Evolutionary conservation across 208 protist species (phyloP), one percentile per base, ranked within the genome.

Genomic region (Trypanosoma platydactyli): DNA sequence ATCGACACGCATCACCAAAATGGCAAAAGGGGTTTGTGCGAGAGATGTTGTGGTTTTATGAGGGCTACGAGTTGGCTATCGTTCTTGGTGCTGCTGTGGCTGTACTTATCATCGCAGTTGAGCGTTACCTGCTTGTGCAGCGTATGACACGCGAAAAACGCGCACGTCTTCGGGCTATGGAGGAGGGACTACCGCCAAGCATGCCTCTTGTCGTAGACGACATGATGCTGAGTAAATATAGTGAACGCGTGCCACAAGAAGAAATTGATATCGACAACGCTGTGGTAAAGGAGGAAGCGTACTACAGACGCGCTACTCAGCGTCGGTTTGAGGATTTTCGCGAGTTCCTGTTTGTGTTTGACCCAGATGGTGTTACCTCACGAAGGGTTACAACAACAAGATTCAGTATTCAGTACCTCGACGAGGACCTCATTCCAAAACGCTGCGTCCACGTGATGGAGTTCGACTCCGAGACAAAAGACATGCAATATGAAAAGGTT

Each of bases 291-390:
- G 70, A 81, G 35, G 77, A 86, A 57, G 80, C 78, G 0, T 64
- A 73, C 51, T 78, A 92, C 67, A 73, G 86, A 46, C 77, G 77
- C 29, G 80, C 73, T n/a, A 92, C 86, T 16, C 86, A 92, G 62
- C 71, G 82, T 25, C 80, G 77, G 29, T 92, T 89, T 51, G 77
- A 84, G 25, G 86, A 92, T 63, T 88, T 92, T 48, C 77, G 86
- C 13, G 86, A 92, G 69, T 92, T 84, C 58, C 73, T 92, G 59
- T 92, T 88, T 60, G 77, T 88, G 16, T 80, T 84, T 66, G 83
- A 92, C 73, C 81, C 81, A 12, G 80, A 92, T 40, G 83, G 78
- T 11, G 73, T 88, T 20, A 77, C 76, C 3, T 71, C 76, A 18
- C 80, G 86, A 3, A 79, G 74, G 48, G 81, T 88, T 5, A 74